A percentile compares a stretch with the other conserved stretches of the same genome.
Conservation (phyloP, 1,139 yeast genomes). For the Hyphopichia buzzinii region DNA sequence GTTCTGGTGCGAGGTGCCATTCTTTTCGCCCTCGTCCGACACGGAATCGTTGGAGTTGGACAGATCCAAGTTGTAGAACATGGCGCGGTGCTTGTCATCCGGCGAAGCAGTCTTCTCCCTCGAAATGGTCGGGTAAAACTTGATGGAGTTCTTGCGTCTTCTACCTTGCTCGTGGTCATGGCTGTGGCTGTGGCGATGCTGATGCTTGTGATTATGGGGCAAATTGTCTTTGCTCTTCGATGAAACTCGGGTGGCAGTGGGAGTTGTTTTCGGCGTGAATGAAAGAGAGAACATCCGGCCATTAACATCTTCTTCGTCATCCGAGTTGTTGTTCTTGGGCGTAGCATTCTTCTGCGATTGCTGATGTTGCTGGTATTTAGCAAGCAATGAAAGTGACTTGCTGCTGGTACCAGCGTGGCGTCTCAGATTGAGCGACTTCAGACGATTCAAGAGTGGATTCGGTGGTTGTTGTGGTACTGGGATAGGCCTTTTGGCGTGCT, state of each 20-base stretch:
- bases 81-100: conserved; percentile 17
- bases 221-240: conserved; percentile 3
- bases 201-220: conserved; percentile 6
- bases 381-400: conserved; percentile 16
- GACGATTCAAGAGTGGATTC: conserved; percentile 21
- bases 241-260: neutral
- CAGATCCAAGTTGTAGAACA: conserved; percentile 34
- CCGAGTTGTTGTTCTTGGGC: conserved; percentile 6
- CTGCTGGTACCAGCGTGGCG: conserved; percentile 19
- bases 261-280: conserved; percentile 12
- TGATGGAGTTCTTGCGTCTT: conserved; percentile 27
- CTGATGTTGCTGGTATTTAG: conserved; percentile 25
- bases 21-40: conserved; percentile 4
- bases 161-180: conserved; percentile 4
- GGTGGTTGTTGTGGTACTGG: conserved; percentile 13
- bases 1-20: neutral
- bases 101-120: conserved; percentile 11
- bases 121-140: conserved; percentile 30
- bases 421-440: conserved; percentile 31
- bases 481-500: conserved; percentile 14
- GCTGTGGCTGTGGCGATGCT: conserved; percentile 8
- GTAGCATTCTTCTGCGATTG: conserved; percentile 6
- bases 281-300: conserved; percentile 24
- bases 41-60: conserved; percentile 10
- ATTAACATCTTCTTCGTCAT: conserved; percentile 14